Conservation (phyloP, 1,139 yeast species). For the Pneumocystis murina region DNA sequence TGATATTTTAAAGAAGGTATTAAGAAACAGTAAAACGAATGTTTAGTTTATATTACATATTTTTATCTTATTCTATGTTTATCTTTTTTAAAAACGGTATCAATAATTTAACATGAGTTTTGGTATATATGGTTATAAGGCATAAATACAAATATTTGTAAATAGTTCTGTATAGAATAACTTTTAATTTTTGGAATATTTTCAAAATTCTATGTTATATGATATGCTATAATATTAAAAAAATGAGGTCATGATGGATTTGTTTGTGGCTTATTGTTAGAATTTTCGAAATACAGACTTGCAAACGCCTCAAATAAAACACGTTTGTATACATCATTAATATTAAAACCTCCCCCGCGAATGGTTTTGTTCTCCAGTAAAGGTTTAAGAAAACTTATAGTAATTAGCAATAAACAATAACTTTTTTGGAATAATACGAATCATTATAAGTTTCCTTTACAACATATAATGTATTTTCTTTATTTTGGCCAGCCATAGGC, state of each 20-base stretch:
- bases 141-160: not conserved
- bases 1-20: not conserved
- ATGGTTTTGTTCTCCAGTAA: slow-evolving; percentile 51
- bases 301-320: slow-evolving; percentile 77
- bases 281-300: slow-evolving; percentile 53
- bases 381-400: not conserved
- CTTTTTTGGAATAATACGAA: slow-evolving; percentile 36
- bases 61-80: not conserved
- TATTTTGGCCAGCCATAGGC: slow-evolving; percentile 85
- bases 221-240: not conserved
- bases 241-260: not conserved
- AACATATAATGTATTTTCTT: slow-evolving; percentile 32
- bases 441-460: slow-evolving; percentile 42
- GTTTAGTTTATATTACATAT: not conserved
- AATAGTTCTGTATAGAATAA: not conserved
- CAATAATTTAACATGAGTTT: not conserved
- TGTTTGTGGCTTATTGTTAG: not conserved
- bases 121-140: not conserved
- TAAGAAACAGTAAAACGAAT: not conserved
- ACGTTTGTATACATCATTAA: slow-evolving; percentile 54
- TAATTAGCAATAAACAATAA: not conserved
- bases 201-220: not conserved
- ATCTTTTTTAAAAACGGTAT: not conserved
- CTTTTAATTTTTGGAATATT: not conserved
- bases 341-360: slow-evolving; percentile 74